Conservation (phyloP, 169 alveolate species). For the Eimeria praecox region DNA sequence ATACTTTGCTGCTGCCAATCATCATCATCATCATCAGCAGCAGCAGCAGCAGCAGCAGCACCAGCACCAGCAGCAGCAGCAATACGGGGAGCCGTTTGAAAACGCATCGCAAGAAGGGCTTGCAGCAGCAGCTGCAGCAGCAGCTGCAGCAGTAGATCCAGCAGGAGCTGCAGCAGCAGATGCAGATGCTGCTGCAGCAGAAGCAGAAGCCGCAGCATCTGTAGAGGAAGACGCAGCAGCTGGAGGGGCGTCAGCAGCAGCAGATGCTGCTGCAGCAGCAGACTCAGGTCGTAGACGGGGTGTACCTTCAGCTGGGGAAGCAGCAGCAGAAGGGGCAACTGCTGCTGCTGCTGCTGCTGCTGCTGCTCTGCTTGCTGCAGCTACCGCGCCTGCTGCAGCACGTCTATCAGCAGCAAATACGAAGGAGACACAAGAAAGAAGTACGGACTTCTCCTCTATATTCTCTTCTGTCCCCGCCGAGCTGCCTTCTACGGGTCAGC, state of each 20-base stretch:
- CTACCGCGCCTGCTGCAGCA: background rate
- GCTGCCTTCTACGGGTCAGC: background rate
- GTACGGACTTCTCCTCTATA: background rate
- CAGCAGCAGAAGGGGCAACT: background rate
- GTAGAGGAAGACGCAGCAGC: background rate
- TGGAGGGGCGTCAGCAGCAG: background rate
- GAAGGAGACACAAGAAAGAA: background rate
- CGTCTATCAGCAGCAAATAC: background rate
- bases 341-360: background rate
- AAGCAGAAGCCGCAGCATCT: background rate
- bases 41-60: slow-evolving; percentile 9
- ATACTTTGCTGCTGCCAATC: background rate
- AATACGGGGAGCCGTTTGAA: background rate
- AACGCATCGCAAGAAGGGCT: background rate
- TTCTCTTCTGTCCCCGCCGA: slow-evolving; percentile 2
- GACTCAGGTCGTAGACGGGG: background rate
- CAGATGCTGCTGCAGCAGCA: background rate
- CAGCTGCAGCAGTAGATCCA: slow-evolving; percentile 11
- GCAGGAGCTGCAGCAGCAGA: background rate
- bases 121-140: slow-evolving; percentile 3
- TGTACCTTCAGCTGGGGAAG: background rate
- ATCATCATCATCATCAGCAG: slow-evolving; percentile 40
- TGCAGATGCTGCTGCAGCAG: background rate
- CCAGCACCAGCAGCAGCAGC: slow-evolving; percentile 37
- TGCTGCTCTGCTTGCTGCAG: background rate